Evolutionary conservation across 129 eudicot species (phyloP).

Genomic region (Escallonia herrerae): DNA sequence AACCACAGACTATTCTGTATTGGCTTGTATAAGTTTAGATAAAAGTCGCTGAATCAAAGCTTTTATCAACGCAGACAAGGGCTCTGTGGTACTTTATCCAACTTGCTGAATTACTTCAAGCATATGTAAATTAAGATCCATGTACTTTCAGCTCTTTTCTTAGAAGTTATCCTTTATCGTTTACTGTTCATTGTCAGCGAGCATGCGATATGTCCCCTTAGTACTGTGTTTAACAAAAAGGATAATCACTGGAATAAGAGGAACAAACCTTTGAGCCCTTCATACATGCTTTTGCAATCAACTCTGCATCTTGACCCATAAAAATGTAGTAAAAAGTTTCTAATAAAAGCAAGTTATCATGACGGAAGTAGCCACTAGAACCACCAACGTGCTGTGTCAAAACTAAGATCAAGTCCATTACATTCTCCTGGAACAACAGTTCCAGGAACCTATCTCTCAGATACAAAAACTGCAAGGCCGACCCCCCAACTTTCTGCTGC

Average conservation of each 20-base stretch:
- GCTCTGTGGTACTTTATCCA: not conserved
- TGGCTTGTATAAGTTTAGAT: no score
- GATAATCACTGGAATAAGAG: not conserved
- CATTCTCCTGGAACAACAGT: slow-evolving; percentile 82
- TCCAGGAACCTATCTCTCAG: slow-evolving; percentile 74
- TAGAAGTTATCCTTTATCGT: not conserved
- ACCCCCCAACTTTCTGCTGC: slow-evolving; percentile 71
- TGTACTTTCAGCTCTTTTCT: not conserved
- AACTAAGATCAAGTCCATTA: slow-evolving; percentile 73
- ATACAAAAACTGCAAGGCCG: slow-evolving; percentile 51
- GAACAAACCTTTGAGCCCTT: slow-evolving; percentile 53
- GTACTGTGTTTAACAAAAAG: not conserved
- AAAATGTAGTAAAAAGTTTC: slow-evolving; percentile 71
- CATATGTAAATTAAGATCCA: not conserved
- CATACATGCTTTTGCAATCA: slow-evolving; percentile 53
- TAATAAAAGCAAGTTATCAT: slow-evolving; percentile 86
- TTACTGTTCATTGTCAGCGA: no score
- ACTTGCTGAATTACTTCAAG: not conserved
- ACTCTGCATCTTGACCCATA: slow-evolving; percentile 71
- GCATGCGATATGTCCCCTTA: no score
- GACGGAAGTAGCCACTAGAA: slow-evolving; percentile 49
- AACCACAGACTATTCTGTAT: no score
- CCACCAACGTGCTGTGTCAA: slow-evolving; percentile 91
- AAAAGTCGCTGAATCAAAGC: no score
- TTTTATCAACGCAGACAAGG: no score